Evolutionary conservation across 768 basidiomycete genomes (phyloP).

Genomic region (Harrya chromipes): DNA sequence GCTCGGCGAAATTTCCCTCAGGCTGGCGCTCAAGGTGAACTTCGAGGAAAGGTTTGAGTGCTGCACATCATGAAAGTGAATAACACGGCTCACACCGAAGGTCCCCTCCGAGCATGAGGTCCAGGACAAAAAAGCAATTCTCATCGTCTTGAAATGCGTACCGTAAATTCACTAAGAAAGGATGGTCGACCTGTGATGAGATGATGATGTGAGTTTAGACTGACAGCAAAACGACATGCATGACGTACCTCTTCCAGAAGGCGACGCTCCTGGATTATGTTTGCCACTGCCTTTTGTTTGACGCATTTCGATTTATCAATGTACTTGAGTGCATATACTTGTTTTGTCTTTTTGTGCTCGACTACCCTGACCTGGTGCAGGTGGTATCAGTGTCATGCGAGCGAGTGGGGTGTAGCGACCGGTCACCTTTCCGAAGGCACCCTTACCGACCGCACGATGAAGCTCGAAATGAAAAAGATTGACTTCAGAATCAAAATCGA

Average conservation of each 20-base stretch:
- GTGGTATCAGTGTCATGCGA: constrained; percentile 5
- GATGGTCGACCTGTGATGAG: constrained; percentile 69
- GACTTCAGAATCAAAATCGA: constrained; percentile 82
- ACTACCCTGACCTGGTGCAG: constrained; percentile 83
- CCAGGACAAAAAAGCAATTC: constrained; percentile 97
- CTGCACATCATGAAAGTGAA: neutral
- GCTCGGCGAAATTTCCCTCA: constrained; percentile 60
- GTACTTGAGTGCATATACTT: constrained; percentile 95
- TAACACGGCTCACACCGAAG: constrained; percentile 66
- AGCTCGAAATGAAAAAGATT: constrained; percentile 97
- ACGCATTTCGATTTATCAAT: constrained; percentile 94
- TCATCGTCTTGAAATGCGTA: constrained; percentile 98
- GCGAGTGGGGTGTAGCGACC: neutral
- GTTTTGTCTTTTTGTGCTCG: constrained; percentile 90
- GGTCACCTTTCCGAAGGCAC: constrained; percentile 94
- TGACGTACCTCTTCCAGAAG: constrained; percentile 81
- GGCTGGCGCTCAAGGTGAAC: constrained; percentile 74
- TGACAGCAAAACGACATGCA: neutral
- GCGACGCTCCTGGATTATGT: constrained; percentile 91
- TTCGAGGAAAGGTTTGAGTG: constrained; percentile 28
- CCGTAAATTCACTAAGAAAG: constrained; percentile 85
- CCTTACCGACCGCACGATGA: constrained; percentile 92
- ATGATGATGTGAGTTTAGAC: constrained; percentile 5
- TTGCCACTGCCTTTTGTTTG: constrained; percentile 86
- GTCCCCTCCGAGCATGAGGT: constrained; percentile 95